A percentile compares a stretch with the other conserved stretches of the same genome.
Conservation (phyloP, 257 asterid species). For the Paulownia fortunei region DNA sequence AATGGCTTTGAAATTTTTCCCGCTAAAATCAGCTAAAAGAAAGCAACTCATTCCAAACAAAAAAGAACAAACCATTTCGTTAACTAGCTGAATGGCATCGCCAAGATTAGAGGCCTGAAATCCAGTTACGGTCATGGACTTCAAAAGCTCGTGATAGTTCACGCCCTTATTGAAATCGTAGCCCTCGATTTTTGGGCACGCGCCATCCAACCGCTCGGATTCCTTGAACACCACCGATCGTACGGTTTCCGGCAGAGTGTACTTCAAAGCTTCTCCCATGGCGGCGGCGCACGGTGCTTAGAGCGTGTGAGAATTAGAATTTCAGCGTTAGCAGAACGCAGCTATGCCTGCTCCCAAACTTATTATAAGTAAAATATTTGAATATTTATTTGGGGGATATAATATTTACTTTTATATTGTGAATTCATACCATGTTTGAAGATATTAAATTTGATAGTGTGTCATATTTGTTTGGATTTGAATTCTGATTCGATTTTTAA, state of each 20-base stretch:
- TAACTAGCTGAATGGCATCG: constrained; percentile 81
- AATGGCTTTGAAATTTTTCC: constrained; percentile 49
- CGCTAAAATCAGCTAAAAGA: neutral
- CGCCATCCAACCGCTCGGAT: constrained; percentile 69
- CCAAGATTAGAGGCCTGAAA: constrained; percentile 97
- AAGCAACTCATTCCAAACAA: neutral
- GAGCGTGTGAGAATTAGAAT: neutral
- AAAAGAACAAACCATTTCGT: constrained; percentile 69
- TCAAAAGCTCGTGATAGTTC: constrained; percentile 64
- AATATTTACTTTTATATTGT: too few relatives aligned
- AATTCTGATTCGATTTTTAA: too few relatives aligned
- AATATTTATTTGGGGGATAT: too few relatives aligned
- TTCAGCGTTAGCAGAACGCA: constrained; percentile 31
- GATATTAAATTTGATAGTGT: too few relatives aligned
- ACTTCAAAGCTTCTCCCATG: constrained; percentile 53
- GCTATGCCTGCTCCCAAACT: neutral
- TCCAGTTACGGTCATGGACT: constrained; percentile 80
- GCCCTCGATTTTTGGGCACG: constrained; percentile 65
- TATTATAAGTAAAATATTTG: too few relatives aligned
- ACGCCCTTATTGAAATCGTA: constrained; percentile 89
- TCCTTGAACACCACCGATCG: constrained; percentile 67
- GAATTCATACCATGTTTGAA: too few relatives aligned
- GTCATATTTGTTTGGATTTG: too few relatives aligned
- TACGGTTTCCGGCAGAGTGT: constrained; percentile 49
- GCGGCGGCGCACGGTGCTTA: neutral